Evolutionary conservation across 805 yeast species (phyloP).

Genomic region (Limtongia smithiae): DNA sequence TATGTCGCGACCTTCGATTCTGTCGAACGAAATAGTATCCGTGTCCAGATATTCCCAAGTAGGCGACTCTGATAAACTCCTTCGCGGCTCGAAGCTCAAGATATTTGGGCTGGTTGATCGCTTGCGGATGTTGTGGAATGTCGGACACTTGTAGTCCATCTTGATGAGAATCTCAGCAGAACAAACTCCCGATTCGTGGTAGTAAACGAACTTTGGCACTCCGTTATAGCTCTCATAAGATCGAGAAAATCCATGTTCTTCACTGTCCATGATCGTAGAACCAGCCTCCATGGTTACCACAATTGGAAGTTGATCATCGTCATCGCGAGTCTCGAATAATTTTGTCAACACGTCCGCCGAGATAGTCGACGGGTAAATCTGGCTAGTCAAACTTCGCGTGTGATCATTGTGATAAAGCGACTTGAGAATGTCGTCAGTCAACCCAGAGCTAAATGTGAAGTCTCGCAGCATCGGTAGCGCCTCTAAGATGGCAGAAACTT

Average conservation of each 20-base stretch:
- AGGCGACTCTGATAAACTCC: no score
- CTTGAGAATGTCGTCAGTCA: constrained; percentile 3
- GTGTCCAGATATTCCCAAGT: no score
- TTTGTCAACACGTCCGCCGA: not conserved
- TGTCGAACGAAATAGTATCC: no score
- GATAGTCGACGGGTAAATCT: constrained; percentile 3
- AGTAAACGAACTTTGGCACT: not conserved
- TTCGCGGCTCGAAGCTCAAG: not conserved
- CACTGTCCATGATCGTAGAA: not conserved
- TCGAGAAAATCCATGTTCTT: not conserved
- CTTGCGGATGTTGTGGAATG: not conserved
- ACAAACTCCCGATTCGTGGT: not conserved
- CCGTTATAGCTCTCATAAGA: not conserved
- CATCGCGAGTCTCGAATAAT: constrained; percentile 1
- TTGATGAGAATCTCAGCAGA: not conserved
- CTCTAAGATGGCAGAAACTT: not conserved
- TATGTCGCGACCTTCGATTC: no score
- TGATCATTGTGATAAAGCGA: not conserved
- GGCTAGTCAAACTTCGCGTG: not conserved
- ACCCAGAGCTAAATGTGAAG: not conserved
- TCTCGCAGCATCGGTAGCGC: not conserved
- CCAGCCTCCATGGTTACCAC: constrained; percentile 3
- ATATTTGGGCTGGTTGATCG: no score
- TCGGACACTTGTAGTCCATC: not conserved
- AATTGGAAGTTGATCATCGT: constrained; percentile 6